These are phyloP conservation scores for Zopfia rhizophila DNA, from an alignment of 2,329 filamentous ascomycete genomes.

Conservation along the genomic window DNA sequence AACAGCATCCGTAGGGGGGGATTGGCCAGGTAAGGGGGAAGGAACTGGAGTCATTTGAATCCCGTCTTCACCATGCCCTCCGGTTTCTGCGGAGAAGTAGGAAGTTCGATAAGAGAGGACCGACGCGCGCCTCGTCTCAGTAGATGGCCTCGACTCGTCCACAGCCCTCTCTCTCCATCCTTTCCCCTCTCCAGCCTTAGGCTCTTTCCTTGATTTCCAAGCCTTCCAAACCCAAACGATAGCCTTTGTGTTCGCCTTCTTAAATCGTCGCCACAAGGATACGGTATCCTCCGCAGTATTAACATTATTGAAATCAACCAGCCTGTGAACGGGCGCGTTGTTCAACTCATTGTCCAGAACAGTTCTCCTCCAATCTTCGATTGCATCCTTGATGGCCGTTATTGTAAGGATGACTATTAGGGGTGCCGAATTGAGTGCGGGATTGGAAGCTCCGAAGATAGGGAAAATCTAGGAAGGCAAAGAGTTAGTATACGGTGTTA, in stretches of 20 bases:
- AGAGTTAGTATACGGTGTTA: constrained; percentile 8
- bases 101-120: constrained; percentile 65
- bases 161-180: constrained; percentile 60
- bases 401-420: constrained; percentile 91
- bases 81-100: constrained; percentile 61
- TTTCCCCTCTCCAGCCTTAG: constrained; percentile 56
- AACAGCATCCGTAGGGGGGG: constrained; percentile 40
- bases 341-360: constrained; percentile 93
- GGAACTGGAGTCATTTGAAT: constrained; percentile 97
- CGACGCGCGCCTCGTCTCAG: constrained; percentile 70
- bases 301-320: constrained; percentile 90
- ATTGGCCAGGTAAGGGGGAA: constrained; percentile 73
- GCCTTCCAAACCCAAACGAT: constrained; percentile 65
- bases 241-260: constrained; percentile 81
- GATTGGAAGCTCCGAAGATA: constrained; percentile 93
- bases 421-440: constrained; percentile 88
- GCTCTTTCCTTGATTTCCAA: constrained; percentile 55
- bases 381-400: constrained; percentile 91
- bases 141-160: constrained; percentile 72
- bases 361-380: constrained; percentile 94
- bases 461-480: constrained; percentile 78
- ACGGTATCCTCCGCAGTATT: constrained; percentile 91
- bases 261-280: constrained; percentile 85
- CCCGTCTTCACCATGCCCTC: constrained; percentile 58
- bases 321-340: constrained; percentile 91